Conservation (phyloP, 2,329 filamentous ascomycete species). For the Fusarium solani-melongenae region DNA sequence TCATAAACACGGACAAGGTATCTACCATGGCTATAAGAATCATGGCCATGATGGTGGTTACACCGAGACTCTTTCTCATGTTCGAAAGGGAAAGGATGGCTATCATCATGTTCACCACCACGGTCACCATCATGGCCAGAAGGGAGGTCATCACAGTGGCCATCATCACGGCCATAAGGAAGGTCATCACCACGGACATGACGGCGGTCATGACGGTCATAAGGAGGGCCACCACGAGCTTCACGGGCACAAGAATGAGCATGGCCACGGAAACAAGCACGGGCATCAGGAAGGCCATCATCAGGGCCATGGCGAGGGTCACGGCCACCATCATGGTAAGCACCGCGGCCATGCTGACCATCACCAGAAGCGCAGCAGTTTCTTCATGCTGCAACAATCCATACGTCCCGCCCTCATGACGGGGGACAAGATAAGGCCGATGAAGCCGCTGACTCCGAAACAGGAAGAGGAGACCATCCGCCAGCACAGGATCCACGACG, state of each 20-base stretch:
- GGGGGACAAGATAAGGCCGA: background rate
- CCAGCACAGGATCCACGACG: background rate
- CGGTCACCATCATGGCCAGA: background rate
- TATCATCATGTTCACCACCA: background rate
- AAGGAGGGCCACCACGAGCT: background rate
- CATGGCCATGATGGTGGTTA: background rate
- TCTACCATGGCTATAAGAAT: slow-evolving; percentile 1
- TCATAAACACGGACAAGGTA: background rate
- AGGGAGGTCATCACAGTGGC: background rate
- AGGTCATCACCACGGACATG: background rate
- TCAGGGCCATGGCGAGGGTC: background rate
- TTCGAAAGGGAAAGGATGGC: background rate
- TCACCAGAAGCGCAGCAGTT: background rate
- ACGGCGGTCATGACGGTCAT: background rate
- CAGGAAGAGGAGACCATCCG: background rate
- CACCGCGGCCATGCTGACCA: background rate
- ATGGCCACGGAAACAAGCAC: background rate
- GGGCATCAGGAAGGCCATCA: background rate
- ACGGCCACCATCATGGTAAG: background rate
- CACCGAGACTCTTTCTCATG: background rate
- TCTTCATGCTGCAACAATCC: background rate
- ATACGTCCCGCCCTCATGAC: background rate
- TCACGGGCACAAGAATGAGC: background rate
- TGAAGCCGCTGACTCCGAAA: background rate
- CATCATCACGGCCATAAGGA: background rate